Evolutionary conservation across 1,139 yeast genomes (phyloP).

Genomic region (Saccharomyces hybrid): DNA sequence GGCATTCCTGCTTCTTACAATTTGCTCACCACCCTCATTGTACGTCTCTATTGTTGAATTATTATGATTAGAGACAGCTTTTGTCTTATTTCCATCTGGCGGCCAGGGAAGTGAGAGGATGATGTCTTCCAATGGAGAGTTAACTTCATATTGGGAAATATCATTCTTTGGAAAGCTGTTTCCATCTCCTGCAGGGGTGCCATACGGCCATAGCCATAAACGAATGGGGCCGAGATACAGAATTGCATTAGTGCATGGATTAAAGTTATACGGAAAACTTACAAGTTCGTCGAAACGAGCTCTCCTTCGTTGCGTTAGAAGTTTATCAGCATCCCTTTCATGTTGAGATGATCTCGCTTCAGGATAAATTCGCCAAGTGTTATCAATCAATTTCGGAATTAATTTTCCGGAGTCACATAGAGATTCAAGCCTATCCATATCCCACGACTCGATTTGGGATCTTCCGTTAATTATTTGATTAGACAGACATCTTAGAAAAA

Average conservation of each 20-base stretch:
- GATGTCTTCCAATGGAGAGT: conserved; percentile 48
- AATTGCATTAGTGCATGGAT: conserved; percentile 46
- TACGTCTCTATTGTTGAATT: conserved; percentile 11
- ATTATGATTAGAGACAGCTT: conserved; percentile 4
- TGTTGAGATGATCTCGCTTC: conserved; percentile 8
- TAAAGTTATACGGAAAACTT: conserved; percentile 74
- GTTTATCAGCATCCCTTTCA: conserved; percentile 11
- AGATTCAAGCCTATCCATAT: conserved; percentile 67
- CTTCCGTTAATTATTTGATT: conserved; percentile 59
- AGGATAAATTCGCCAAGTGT: conserved; percentile 18
- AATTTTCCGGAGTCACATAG: conserved; percentile 19
- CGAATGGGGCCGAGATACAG: conserved; percentile 51
- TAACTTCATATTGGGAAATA: conserved; percentile 26
- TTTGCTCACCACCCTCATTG: conserved; percentile 26
- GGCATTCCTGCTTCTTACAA: conserved; percentile 26
- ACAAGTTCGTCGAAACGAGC: conserved; percentile 38
- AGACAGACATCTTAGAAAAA: conserved; percentile 54
- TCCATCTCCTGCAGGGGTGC: conserved; percentile 50
- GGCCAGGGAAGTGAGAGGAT: conserved; percentile 71
- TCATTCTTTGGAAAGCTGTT: conserved; percentile 48
- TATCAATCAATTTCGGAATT: conserved; percentile 21
- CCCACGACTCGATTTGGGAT: conserved; percentile 94
- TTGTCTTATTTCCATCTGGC: conserved; percentile 57
- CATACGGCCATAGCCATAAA: conserved; percentile 68
- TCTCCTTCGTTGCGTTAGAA: conserved; percentile 9